Percentiles rank a stretch among this genome's conserved stretches.
Conservation (phyloP, 2,329 filamentous ascomycete genomes). For the Colletotrichum eremochloae region DNA sequence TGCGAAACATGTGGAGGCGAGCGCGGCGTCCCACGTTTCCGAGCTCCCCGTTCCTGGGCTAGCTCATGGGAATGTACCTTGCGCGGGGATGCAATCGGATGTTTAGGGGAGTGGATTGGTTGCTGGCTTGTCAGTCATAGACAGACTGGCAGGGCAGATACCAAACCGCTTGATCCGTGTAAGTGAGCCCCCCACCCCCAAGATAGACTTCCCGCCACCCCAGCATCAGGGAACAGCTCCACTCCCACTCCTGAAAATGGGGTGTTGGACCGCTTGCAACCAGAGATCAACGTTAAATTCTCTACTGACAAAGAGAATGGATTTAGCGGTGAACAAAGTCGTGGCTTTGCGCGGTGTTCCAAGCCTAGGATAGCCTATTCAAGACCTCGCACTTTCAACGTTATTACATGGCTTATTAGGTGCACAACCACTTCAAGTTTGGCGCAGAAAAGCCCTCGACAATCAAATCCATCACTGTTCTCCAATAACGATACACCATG, state of each 20-base stretch:
- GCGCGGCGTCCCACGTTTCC: not conserved
- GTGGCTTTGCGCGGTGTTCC: conserved; percentile 4
- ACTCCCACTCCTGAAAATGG: conserved; percentile 25
- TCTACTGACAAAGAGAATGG: not conserved
- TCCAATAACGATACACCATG: conserved; percentile 4
- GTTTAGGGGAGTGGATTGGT: not conserved
- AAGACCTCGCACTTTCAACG: conserved; percentile 27
- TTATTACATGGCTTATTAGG: conserved; percentile 5
- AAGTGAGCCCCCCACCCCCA: conserved; percentile 1
- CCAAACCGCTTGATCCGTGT: not conserved
- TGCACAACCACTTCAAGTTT: conserved; percentile 8
- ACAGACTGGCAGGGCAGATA: not conserved
- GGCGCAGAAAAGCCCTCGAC: not conserved
- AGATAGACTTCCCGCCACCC: not conserved
- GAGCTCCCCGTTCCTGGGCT: not conserved
- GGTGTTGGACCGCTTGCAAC: not conserved
- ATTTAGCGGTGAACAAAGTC: not conserved
- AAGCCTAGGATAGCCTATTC: conserved; percentile 9
- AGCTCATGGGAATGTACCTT: not conserved
- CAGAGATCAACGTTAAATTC: conserved; percentile 2
- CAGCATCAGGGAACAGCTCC: not conserved
- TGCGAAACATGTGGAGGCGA: not conserved
- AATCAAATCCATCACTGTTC: not conserved
- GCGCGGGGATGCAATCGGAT: not conserved
- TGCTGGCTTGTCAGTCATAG: not conserved